phyloP scores from a whole-genome alignment of 164 flowering plant genomes.

The Sedum album region DNA sequence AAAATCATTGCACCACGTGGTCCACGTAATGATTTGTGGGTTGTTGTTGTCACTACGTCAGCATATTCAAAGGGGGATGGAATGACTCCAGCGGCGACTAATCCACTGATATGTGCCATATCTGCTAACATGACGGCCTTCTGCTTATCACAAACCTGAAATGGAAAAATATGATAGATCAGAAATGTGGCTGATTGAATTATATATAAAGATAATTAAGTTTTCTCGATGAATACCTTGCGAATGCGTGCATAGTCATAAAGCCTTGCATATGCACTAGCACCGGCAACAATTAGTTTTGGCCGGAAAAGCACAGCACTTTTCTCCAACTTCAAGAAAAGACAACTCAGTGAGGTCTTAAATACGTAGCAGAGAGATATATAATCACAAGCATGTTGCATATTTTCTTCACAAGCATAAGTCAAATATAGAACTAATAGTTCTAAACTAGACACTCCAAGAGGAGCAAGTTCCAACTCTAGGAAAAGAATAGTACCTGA shows the following conservation, averaged over 20 bases:
- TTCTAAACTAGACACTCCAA: neutral
- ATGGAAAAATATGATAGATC: slow-evolving; percentile 2
- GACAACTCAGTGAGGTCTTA: neutral
- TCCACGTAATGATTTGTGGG: slow-evolving; percentile 99
- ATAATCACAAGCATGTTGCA: neutral
- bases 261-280: slow-evolving; percentile 93
- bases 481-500: slow-evolving; percentile 28
- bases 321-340: slow-evolving; percentile 61
- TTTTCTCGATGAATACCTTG: slow-evolving; percentile 10
- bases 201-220: neutral
- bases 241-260: slow-evolving; percentile 21
- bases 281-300: slow-evolving; percentile 89
- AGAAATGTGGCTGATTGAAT: neutral
- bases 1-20: slow-evolving; percentile 96
- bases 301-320: slow-evolving; percentile 86
- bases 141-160: slow-evolving; percentile 86
- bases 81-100: slow-evolving; percentile 95
- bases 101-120: slow-evolving; percentile 98
- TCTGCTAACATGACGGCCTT: slow-evolving; percentile 90
- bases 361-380: neutral
- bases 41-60: slow-evolving; percentile 95
- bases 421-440: neutral
- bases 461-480: neutral
- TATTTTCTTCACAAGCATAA: neutral
- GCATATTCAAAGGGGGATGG: slow-evolving; percentile 99